Base-by-base conservation (phyloP, 2,329 filamentous ascomycete species). In the Thyridium curvatum region DNA sequence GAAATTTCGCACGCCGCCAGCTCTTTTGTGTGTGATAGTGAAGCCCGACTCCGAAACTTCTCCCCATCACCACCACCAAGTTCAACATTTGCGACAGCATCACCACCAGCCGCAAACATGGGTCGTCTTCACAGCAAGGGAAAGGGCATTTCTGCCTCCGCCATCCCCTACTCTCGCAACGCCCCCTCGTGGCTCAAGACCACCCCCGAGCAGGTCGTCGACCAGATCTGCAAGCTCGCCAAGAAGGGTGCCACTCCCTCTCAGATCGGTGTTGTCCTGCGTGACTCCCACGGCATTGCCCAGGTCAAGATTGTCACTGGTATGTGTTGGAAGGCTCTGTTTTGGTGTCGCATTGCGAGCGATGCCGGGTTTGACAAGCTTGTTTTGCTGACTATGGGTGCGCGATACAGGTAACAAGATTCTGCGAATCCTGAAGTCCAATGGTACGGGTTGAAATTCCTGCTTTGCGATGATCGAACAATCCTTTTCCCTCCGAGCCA, bases 121-220 rank as follows among this genome's bases (percentile, higher is more conserved):
- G 88, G 90, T 84, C 84, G 91, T 79, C 84, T 97, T 84, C 94
- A 98, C 84, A 86, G 79, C 81, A 95, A 96, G 64, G 91, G 93
- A 77, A 97, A 97, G 87, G 94, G 93, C 72, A 98, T 98, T 74
- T 89, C 88, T 55, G 73, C 87, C 74, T 95, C 88, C 50, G 88
- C 93, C 62, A 74, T 97, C 72, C 93, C 94, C 65, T 98, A 97
- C 84, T 95, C 88, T 56, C 91, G 93, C 75, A 82, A 79, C 59
- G 68, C 89, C 51, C 91, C 93, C 47, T 79, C 90, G 56, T 98
- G 93, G 93, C 78, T 97, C 72, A 98, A 98, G 86, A 94, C 88
- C 74, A 95, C 89, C 58, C 90, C 93, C 65, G 89, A 96, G 62
- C 88, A 94, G 77, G 89, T 98, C 68, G 88, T 95, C 59, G 93